phyloP scores from a whole-genome alignment of 345 rosid species.

The Citrus reticulata region DNA sequence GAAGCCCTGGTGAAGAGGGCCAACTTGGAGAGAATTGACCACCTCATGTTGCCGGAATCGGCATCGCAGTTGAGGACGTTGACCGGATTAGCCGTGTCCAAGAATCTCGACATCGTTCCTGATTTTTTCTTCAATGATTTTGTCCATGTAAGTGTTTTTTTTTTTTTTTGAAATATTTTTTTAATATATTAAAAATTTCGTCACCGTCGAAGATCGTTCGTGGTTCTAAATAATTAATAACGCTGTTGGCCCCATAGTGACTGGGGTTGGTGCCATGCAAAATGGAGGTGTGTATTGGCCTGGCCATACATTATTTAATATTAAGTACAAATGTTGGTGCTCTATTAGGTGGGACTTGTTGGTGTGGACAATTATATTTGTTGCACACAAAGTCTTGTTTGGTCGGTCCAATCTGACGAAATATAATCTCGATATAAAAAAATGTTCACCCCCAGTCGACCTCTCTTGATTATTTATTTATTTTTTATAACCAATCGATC shows the following conservation, averaged over 20 bases:
- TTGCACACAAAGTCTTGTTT: background rate
- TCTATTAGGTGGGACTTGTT: background rate
- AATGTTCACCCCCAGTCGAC: no score
- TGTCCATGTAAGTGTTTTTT: slow-evolving; percentile 41
- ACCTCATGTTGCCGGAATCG: slow-evolving; percentile 70
- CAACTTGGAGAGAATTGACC: slow-evolving; percentile 38
- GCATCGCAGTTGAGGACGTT: slow-evolving; percentile 54
- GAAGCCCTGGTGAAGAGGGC: slow-evolving; percentile 48
- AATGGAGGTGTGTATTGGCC: background rate
- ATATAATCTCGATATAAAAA: no score
- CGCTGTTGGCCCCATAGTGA: background rate
- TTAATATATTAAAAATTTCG: no score
- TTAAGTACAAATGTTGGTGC: background rate
- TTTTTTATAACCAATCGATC: no score
- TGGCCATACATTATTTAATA: background rate
- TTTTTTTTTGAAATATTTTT: background rate
- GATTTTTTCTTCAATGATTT: slow-evolving; percentile 56
- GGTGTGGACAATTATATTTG: background rate
- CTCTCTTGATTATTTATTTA: no score
- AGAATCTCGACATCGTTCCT: slow-evolving; percentile 42
- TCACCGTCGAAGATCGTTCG: no score
- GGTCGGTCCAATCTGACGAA: background rate
- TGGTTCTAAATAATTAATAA: no score
- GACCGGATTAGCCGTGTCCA: slow-evolving; percentile 40
- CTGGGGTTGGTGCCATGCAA: background rate